phyloP scores from a whole-genome alignment of 805 yeast species.

The Zygotorulaspora florentina region DNA sequence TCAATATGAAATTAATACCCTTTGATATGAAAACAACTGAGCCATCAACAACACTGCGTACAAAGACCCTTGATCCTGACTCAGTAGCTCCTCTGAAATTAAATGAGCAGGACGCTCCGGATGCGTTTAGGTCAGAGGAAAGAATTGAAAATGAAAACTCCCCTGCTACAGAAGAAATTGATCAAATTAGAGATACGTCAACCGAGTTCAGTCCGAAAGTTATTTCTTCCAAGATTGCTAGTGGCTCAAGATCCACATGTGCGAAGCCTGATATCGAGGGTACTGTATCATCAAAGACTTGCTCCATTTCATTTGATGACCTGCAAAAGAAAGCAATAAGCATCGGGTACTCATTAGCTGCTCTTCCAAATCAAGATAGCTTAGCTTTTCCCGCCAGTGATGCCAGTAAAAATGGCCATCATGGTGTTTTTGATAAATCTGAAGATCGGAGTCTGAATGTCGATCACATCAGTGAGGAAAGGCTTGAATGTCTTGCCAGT shows the following conservation, averaged over 20 bases:
- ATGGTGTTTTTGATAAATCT: no score
- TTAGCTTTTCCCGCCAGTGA: not conserved
- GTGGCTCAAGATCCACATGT: not conserved
- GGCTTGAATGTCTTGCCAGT: conserved; percentile 4
- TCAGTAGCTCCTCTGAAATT: conserved; percentile 18
- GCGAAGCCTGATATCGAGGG: not conserved
- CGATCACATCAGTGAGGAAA: not conserved
- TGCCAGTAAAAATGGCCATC: not conserved
- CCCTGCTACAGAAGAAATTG: conserved; percentile 26
- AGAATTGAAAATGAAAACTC: conserved; percentile 18
- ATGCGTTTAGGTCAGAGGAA: not conserved
- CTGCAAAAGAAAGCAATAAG: conserved; percentile 12
- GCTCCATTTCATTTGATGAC: conserved; percentile 4
- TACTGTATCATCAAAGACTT: no score
- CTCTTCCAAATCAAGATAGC: conserved; percentile 3
- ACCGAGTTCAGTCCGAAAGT: not conserved
- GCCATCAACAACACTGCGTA: conserved; percentile 4
- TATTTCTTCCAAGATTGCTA: conserved; percentile 2
- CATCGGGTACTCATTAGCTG: conserved; percentile 18
- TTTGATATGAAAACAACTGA: conserved; percentile 5
- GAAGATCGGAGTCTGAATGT: not conserved
- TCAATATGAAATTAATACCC: conserved; percentile 37
- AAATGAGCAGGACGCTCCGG: conserved; percentile 15
- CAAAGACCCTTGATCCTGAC: conserved; percentile 3
- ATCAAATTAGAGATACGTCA: conserved; percentile 8